A percentile compares a stretch with the other conserved stretches of the same genome.
These are phyloP conservation scores for Ceratonia siliqua DNA, from an alignment of 306 rosid species.

Conservation along the genomic window DNA sequence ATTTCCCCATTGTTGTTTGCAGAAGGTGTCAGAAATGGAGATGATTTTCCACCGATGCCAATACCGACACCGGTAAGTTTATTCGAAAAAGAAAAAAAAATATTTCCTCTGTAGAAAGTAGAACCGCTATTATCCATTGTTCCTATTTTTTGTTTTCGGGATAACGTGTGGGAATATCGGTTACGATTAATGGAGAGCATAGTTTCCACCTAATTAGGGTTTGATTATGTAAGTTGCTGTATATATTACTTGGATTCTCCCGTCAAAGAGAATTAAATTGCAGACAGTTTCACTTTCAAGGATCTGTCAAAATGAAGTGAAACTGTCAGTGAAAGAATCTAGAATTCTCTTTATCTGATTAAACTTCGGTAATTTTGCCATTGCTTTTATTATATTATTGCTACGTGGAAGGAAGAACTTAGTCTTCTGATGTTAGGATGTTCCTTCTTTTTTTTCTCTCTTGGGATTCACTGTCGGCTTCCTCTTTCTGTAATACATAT, in stretches of 20 bases:
- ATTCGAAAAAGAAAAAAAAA: neutral
- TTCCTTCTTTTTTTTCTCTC: no score
- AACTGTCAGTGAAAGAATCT: no score
- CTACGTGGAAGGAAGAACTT: no score
- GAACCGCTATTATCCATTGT: neutral
- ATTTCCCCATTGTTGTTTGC: constrained; percentile 10
- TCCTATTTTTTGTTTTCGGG: neutral
- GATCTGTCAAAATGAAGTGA: no score
- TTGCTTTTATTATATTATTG: no score
- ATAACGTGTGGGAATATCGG: neutral
- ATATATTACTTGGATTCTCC: neutral
- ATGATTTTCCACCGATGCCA: constrained; percentile 20
- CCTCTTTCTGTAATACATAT: neutral
- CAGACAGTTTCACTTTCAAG: neutral
- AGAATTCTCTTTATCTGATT: no score
- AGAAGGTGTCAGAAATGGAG: constrained; percentile 24
- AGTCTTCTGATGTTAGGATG: neutral
- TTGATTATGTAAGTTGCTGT: neutral
- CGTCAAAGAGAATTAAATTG: neutral
- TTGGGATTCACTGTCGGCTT: no score
- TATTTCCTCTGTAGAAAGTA: neutral
- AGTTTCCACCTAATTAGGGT: neutral
- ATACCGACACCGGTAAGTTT: constrained; percentile 32
- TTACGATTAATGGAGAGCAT: no score
- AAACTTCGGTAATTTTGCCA: no score